Evolutionary conservation across 768 basidiomycete genomes (phyloP), one percentile per base, ranked within the genome.

Genomic region (Agrocybe chaxingu): DNA sequence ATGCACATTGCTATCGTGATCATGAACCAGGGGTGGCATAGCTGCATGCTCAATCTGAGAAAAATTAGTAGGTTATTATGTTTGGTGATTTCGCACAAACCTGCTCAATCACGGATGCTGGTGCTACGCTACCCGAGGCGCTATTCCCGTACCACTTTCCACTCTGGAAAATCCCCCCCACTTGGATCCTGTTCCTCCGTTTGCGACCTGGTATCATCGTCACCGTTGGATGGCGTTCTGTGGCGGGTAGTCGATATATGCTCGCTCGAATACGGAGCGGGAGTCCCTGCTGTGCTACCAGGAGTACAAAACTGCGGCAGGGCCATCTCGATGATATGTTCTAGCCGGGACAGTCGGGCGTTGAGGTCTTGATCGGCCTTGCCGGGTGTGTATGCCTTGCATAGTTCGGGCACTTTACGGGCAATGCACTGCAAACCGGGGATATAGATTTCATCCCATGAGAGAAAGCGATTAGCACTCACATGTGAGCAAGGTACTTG

Each of bases 401-500:
- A 93, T 38, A 92, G 71, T 52, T 92, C 89, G 30, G 90, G 90
- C 0, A 93, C 89, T 66, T 91, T 92, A 62, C 90, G 84, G 45
- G 90, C 83, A 55, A 91, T 67, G 57, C 90, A 93, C 85, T 92
- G 46, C 32, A 38, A 45, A 51, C 57, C 16, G 50, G 58, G 32
- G 61, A 34, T 50, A 42, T 56, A 46, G 60, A 42, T 59, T 39
- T 42, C 44, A 56, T 16, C 41, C 18, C 34, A 55, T 19, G 46
- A 37, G 16, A 50, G 49, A 54, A 32, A 58, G 30, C 50, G 34
- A 47, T 50, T 49, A 5, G 24, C 29, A 69, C 78, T 54, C 56
- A 91, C 89, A 79, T 92, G 89, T 50, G 87, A 87, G 64, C 89
- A 92, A 18, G 89, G 89, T 50, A 87, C 69, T 70, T 91, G 89